A percentile compares a stretch with the other conserved stretches of the same genome.
These are phyloP conservation scores for Mycena kentingensis DNA, from an alignment of 768 basidiomycete genomes.

Conservation along the genomic window DNA sequence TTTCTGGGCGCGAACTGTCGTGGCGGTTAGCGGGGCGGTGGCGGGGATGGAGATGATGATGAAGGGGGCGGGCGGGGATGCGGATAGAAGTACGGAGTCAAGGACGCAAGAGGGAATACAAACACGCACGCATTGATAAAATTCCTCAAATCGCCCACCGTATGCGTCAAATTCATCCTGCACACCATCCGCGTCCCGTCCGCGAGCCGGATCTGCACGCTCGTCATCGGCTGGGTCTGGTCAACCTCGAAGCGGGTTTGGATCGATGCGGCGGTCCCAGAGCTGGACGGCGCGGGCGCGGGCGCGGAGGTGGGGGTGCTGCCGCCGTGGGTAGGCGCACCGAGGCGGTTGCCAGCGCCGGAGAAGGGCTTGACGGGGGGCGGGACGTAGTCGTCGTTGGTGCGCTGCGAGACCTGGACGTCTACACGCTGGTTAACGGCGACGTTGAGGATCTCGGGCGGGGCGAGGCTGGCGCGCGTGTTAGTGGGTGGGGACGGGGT, in stretches of 20 bases:
- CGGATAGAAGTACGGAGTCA: background rate
- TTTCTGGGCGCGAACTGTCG: slow-evolving; percentile 58
- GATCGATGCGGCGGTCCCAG: slow-evolving; percentile 21
- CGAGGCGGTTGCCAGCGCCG: slow-evolving; percentile 64
- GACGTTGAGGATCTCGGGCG: slow-evolving; percentile 62
- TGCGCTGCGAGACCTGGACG: slow-evolving; percentile 58
- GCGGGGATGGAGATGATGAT: background rate
- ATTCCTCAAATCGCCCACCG: slow-evolving; percentile 64
- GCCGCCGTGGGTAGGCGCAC: slow-evolving; percentile 59
- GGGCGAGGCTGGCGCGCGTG: slow-evolving; percentile 42
- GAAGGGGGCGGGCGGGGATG: background rate
- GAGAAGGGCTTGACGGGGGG: slow-evolving; percentile 51
- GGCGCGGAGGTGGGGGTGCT: no score
- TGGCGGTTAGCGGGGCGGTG: background rate
- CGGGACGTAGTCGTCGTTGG: slow-evolving; percentile 56
- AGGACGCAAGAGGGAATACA: background rate
- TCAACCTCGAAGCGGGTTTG: slow-evolving; percentile 64
- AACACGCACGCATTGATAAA: slow-evolving; percentile 71
- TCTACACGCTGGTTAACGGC: slow-evolving; percentile 63
- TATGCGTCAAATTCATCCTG: slow-evolving; percentile 75
- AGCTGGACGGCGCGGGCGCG: slow-evolving; percentile 6
- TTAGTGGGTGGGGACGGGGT: background rate
- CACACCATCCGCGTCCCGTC: slow-evolving; percentile 74
- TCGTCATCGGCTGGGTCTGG: slow-evolving; percentile 62
- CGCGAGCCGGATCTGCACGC: slow-evolving; percentile 70